Evolutionary conservation across 169 alveolate genomes (phyloP).

Genomic region (Theileria luwenshuni): DNA sequence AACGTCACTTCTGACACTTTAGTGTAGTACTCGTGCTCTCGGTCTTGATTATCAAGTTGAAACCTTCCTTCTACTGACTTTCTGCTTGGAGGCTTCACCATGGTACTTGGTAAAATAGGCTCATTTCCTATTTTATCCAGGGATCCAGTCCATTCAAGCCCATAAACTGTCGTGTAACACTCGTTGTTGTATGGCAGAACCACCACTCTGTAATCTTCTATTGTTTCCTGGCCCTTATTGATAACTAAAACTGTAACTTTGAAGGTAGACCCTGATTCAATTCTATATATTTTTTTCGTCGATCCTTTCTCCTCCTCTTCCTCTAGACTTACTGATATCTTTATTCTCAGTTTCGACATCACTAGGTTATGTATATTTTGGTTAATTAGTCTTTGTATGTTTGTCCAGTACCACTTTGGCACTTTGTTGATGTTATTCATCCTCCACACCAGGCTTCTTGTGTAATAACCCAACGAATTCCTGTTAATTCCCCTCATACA

Average conservation of each 20-base stretch:
- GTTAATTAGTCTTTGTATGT: slow-evolving; percentile 26
- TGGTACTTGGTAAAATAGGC: neutral
- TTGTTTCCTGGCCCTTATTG: slow-evolving; percentile 36
- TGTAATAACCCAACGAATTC: no score
- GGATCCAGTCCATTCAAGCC: slow-evolving; percentile 31
- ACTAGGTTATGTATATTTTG: slow-evolving; percentile 27
- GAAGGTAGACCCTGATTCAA: slow-evolving; percentile 7
- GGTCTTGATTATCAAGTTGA: no score
- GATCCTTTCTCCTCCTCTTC: neutral
- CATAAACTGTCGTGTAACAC: slow-evolving; percentile 6
- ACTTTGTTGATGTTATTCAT: neutral
- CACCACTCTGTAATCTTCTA: slow-evolving; percentile 25
- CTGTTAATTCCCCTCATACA: no score
- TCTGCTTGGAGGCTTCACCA: no score
- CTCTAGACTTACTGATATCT: slow-evolving; percentile 20
- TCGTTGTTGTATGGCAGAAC: slow-evolving; percentile 29
- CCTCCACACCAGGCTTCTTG: no score
- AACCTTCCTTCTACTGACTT: neutral
- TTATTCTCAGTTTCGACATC: slow-evolving; percentile 19
- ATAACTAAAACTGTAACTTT: slow-evolving; percentile 19
- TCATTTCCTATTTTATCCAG: slow-evolving; percentile 42
- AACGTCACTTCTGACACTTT: slow-evolving; percentile 23
- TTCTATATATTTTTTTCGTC: neutral
- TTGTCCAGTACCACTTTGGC: neutral
- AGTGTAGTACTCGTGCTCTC: slow-evolving; percentile 2